These are phyloP conservation scores for Pleodorina starrii DNA, from an alignment of 139 green algal species.

Conservation along the genomic window DNA sequence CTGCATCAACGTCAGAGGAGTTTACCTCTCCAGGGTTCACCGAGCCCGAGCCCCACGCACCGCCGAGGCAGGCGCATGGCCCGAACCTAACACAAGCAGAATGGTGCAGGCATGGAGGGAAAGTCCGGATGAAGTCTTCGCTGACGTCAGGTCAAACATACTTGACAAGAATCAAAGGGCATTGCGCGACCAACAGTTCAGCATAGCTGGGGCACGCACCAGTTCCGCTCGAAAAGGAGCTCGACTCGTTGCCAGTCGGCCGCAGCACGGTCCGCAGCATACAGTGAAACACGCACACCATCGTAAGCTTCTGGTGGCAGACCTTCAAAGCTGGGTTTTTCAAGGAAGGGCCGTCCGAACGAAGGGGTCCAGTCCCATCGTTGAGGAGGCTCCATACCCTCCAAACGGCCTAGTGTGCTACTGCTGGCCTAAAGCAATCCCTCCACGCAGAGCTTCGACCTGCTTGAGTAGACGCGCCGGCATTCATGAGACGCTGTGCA, in stretches of 20 bases:
- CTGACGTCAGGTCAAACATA: too few relatives aligned
- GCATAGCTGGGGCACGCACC: too few relatives aligned
- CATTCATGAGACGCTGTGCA: not conserved
- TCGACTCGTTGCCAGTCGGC: constrained; percentile 20
- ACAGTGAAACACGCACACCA: not conserved
- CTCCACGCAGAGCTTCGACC: not conserved
- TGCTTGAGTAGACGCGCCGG: not conserved
- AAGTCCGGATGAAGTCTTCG: too few relatives aligned
- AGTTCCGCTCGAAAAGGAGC: not conserved
- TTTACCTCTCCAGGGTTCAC: too few relatives aligned
- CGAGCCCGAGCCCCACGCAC: not conserved
- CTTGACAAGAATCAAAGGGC: too few relatives aligned
- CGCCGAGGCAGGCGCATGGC: not conserved
- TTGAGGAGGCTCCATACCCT: not conserved
- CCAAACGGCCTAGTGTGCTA: not conserved
- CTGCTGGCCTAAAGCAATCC: not conserved
- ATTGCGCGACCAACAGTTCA: too few relatives aligned
- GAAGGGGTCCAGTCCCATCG: not conserved
- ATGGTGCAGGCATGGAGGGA: too few relatives aligned
- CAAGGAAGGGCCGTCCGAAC: not conserved
- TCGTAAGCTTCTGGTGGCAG: not conserved
- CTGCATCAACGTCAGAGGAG: not conserved
- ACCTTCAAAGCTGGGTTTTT: constrained; percentile 13
- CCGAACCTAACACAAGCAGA: not conserved
- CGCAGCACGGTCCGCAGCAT: not conserved